Evolutionary conservation across 805 yeast species (phyloP), one percentile per base, ranked within the genome.

Genomic region (Komagataella mondaviorum): DNA sequence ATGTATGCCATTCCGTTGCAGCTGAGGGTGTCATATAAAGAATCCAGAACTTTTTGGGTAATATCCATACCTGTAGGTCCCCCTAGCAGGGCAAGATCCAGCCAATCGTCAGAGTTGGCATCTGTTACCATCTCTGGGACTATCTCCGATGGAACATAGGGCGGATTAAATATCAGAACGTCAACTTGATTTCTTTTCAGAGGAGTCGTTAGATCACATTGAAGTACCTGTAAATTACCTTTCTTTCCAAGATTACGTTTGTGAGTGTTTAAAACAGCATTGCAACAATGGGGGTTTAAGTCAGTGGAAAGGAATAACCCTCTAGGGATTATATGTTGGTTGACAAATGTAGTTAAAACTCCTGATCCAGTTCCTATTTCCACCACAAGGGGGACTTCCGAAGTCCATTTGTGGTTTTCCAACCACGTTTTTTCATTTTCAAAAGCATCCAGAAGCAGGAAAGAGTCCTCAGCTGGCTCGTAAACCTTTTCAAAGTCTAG

Each of bases 311-410:
- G 53, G 55, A 72, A 78, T 0, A 82, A 54, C 0, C 81, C 77
- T 6, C 67, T 54, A 1, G 79, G 81, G n/a, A 76, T 49, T 2
- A 89, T 72, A 52, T 77, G 61, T 53, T 76, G 70, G 55, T 80
- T 81, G 47, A 88, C 59, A 62, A 93, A 93, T 0, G 96, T 76
- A 0, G 95, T 75, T 0, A 91, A 85, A 12, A 93, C 75, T 1
- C 99, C 99, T 1, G 96, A 82, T 0, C 99, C 99, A 2, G 90
- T 77, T 0, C 99, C 99, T 5, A 93, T 73, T 60, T 93, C 99
- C 6, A 83, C 73, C 1, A 87, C 83, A 0, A 87, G 46, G 0
- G 93, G 86, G 1, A 62, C 45, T 12, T 45, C n/a, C 8, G 39
- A 30, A 14, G 6, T 17, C 53, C 53, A 20, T 58, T 50, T 1